Evolutionary conservation across 371 early-diverging fungal genomes (phyloP), one percentile per base, ranked within the genome.

Genomic region (Synchytrium microbalum): DNA sequence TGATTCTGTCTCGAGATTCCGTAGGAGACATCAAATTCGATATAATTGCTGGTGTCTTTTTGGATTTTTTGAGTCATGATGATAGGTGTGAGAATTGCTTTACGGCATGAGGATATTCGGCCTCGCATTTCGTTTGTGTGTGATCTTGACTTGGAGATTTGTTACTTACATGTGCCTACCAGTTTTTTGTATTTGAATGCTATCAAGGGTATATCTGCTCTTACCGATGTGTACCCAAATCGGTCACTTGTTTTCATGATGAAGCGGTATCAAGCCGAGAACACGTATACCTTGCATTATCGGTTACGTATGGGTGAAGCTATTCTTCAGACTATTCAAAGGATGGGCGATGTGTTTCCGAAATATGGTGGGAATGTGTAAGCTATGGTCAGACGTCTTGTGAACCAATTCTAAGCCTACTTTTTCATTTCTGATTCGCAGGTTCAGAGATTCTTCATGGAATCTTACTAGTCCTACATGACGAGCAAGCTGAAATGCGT

Each of bases 121-220:
- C n/a, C n/a, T n/a, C n/a, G n/a, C n/a, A n/a, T n/a, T n/a, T n/a
- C n/a, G n/a, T n/a, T n/a, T n/a, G n/a, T n/a, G n/a, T n/a, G n/a
- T n/a, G n/a, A n/a, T n/a, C n/a, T n/a, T n/a, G n/a, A n/a, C n/a
- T n/a, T n/a, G n/a, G n/a, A n/a, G n/a, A n/a, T n/a, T n/a, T n/a
- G n/a, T n/a, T n/a, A n/a, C n/a, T n/a, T n/a, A n/a, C n/a, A n/a
- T n/a, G n/a, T n/a, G 32, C 13, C 56, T 57, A 31, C 61, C 65
- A 89, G 89, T 67, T 93, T 87, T 63, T 84, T 92, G 26, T 92
- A 93, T 64, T 78, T 93, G 58, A 92, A 93, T 71, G 92, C 92
- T 2, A 83, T 93, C 68, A 89, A 89, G 61, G 91, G 92, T 0
- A 74, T 92, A 5, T 81, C 89, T 1, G 83, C 92, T 0, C 72